Evolutionary conservation across 306 rosid genomes (phyloP).

Genomic region (Gastrolobium bilobum): DNA sequence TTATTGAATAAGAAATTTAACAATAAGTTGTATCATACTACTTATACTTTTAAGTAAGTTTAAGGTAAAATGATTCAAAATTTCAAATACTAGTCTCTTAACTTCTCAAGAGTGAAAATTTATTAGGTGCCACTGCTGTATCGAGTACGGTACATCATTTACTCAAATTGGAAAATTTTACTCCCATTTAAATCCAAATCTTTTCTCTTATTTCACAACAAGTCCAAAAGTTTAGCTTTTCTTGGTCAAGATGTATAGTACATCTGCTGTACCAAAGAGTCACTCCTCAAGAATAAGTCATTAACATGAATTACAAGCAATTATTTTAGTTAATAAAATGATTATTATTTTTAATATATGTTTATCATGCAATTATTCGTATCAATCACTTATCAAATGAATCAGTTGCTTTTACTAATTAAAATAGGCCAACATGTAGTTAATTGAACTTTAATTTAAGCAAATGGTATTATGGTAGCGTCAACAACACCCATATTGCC

Average conservation of each 20-base stretch:
- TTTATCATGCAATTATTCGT: not conserved
- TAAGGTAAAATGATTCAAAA: not conserved
- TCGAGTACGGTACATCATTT: too few relatives aligned
- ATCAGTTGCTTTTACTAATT: not conserved
- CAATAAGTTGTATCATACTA: too few relatives aligned
- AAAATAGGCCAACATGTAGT: not conserved
- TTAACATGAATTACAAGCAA: not conserved
- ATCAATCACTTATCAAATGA: not conserved
- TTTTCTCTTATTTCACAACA: too few relatives aligned
- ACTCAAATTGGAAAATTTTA: too few relatives aligned
- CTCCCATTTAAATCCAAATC: too few relatives aligned
- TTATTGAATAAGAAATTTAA: not conserved
- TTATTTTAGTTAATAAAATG: not conserved
- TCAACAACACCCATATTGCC: not conserved
- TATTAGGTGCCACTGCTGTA: too few relatives aligned
- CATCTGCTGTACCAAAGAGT: too few relatives aligned
- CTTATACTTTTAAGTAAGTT: too few relatives aligned
- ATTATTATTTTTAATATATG: not conserved
- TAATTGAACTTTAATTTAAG: not conserved
- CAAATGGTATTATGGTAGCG: not conserved
- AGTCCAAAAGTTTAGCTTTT: too few relatives aligned
- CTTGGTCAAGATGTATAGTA: too few relatives aligned
- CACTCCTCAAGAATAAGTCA: not conserved
- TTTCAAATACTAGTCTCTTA: not conserved
- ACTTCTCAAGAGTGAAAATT: too few relatives aligned